Base-by-base conservation (phyloP, 345 rosid genomes). In the Gossypium turneri region DNA sequence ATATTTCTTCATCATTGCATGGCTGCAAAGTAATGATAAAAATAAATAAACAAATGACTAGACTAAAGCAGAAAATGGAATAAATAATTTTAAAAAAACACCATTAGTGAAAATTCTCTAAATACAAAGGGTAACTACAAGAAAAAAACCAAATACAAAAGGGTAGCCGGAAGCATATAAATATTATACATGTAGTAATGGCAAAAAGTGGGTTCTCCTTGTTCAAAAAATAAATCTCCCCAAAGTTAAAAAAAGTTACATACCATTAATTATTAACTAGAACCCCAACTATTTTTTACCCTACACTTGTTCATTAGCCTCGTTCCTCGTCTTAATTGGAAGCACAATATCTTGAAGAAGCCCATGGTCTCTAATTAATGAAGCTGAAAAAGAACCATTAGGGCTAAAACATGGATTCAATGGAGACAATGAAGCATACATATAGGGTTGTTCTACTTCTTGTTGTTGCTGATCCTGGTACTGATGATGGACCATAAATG, bases 281-380 rank as follows among this genome's bases (percentile, higher is more conserved):
- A 76, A 25, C 60, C 34, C 61, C 12, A 12, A 47, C 1, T 22
- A 13, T 20, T 4, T 34, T 34, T 34, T 34, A n/a, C 20, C 24
- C 56, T 62, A 17, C 79, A 75, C 78, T 75, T 83, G 86, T 60
- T 79, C 79, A 45, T 85, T 75, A 1, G 80, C 67, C 75, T 81
- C 83, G 44, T 80, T 78, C 67, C 88, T 79, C 86, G 86, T 88
- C 81, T 82, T 94, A 5, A 93, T 79, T 44, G 97, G 93, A 73
- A 90, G 86, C 2, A 90, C 88, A 2, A 94, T 90, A 80, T 95
- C 99, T 76, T 95, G 91, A 82, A 95, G 99, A 52, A 95, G 92
- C n/a, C 98, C 99, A 52, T 88, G 82, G 77, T 90, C 98, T 81
- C 89, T 82, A 56, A 78, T 48, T 80, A 79, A 10, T 52, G 83